phyloP scores from a whole-genome alignment of 2,329 filamentous ascomycete species.

The Colletotrichum chlorophyti region DNA sequence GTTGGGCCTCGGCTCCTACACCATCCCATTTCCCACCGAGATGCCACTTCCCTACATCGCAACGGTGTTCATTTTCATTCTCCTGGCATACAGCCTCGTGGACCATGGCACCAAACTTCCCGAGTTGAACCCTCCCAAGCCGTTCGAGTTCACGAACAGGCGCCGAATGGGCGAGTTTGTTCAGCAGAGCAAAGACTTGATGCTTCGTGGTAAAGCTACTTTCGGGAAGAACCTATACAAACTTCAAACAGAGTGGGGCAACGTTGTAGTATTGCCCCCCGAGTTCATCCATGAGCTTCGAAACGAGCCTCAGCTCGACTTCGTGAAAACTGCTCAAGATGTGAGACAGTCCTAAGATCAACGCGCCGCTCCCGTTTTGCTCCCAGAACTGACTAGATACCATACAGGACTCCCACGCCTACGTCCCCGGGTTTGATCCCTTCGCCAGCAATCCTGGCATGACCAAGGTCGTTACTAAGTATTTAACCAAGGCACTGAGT shows the following conservation, averaged over 20 bases:
- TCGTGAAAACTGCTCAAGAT: background rate
- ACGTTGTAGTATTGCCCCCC: slow-evolving; percentile 3
- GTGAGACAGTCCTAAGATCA: background rate
- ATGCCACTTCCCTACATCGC: slow-evolving; percentile 5
- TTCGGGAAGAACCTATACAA: slow-evolving; percentile 5
- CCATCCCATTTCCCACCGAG: slow-evolving; percentile 10
- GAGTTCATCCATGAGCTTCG: slow-evolving; percentile 10
- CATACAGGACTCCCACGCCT: background rate
- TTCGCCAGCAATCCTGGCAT: background rate
- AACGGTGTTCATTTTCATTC: background rate
- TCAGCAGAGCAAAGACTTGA: background rate
- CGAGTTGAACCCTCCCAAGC: slow-evolving; percentile 1
- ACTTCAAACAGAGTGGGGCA: slow-evolving; percentile 7
- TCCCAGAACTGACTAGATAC: background rate
- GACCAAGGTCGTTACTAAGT: background rate
- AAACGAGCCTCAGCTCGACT: background rate
- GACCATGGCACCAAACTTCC: background rate
- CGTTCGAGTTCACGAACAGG: slow-evolving; percentile 1
- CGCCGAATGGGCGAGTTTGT: slow-evolving; percentile 12
- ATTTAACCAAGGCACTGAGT: slow-evolving; percentile 13
- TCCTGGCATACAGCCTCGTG: slow-evolving; percentile 1
- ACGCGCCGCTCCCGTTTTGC: fast-evolving
- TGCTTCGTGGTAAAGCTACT: background rate
- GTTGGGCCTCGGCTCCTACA: background rate
- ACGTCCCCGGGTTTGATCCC: slow-evolving; percentile 11